phyloP scores from a whole-genome alignment of 805 yeast genomes.

The Starmerella ratchasimensis region DNA sequence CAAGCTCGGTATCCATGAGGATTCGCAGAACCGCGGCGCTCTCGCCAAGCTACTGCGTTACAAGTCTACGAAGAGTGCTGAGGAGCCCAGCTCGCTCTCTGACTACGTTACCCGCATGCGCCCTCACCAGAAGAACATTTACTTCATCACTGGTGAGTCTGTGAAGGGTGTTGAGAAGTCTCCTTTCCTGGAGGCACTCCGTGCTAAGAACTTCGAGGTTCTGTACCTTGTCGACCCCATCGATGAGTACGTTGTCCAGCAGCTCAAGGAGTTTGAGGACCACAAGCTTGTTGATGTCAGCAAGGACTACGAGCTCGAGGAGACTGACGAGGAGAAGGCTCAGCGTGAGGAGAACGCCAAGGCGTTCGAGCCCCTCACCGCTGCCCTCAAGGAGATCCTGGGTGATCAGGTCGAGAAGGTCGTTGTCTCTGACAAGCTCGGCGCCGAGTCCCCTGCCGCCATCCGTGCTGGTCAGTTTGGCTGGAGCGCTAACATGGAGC shows the following conservation, averaged over 20 bases:
- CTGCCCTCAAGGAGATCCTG: constrained; percentile 88
- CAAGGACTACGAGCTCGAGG: constrained; percentile 92
- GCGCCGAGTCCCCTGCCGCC: constrained; percentile 94
- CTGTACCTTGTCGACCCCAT: constrained; percentile 97
- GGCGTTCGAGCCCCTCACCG: constrained; percentile 86
- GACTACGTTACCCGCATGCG: constrained; percentile 99
- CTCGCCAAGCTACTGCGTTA: constrained; percentile 92
- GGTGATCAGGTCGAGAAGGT: constrained; percentile 99
- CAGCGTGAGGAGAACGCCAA: constrained; percentile 85
- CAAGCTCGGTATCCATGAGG: constrained; percentile 98
- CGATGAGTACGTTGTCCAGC: constrained; percentile 99
- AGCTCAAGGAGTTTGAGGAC: constrained; percentile 98
- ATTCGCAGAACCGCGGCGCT: constrained; percentile 90
- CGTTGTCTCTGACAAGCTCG: constrained; percentile 91
- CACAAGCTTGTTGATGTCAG: constrained; percentile 97
- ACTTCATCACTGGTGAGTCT: constrained; percentile 98
- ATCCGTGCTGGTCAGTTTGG: constrained; percentile 99
- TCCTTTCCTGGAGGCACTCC: constrained; percentile 97
- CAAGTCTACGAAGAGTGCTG: constrained; percentile 90
- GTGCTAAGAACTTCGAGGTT: constrained; percentile 97
- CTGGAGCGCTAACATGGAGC: constrained; percentile 99
- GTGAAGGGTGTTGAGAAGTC: constrained; percentile 96
- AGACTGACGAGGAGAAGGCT: constrained; percentile 94
- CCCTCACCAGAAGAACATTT: constrained; percentile 98
- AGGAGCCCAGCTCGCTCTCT: constrained; percentile 84